Conservation (phyloP, 2,329 filamentous ascomycete genomes). For the Ascocoryne sarcoides region DNA sequence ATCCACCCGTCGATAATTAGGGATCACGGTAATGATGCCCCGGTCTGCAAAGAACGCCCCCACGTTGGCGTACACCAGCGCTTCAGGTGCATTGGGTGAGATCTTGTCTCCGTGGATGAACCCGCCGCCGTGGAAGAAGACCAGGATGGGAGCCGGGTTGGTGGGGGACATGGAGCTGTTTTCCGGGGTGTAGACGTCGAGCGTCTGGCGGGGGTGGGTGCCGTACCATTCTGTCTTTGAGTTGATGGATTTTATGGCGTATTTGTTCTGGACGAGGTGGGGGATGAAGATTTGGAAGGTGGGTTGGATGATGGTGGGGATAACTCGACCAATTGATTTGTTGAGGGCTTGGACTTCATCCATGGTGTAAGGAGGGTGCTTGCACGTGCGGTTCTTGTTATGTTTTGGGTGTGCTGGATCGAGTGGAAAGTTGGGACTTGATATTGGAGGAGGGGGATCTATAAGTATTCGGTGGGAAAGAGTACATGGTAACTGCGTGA, state of each 20-base stretch:
- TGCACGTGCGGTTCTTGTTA: no score
- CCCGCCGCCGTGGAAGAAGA: slow-evolving; percentile 27
- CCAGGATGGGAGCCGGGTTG: slow-evolving; percentile 18
- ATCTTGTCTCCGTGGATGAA: slow-evolving; percentile 22
- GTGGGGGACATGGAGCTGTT: slow-evolving; percentile 6
- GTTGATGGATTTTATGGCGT: slow-evolving; percentile 18
- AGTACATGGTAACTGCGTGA: no score
- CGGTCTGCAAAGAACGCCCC: slow-evolving; percentile 23
- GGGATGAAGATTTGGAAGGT: slow-evolving; percentile 23
- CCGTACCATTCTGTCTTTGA: slow-evolving; percentile 19
- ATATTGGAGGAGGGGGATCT: no score
- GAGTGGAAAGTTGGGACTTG: no score
- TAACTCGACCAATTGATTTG: slow-evolving; percentile 10
- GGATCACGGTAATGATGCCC: slow-evolving; percentile 20
- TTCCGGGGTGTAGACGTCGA: slow-evolving; percentile 20
- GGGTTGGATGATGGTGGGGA: slow-evolving; percentile 14
- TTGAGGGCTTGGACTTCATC: slow-evolving; percentile 17
- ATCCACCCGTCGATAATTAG: slow-evolving; percentile 25
- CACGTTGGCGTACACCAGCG: slow-evolving; percentile 24
- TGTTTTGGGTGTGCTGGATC: no score
- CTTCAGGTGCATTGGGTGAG: slow-evolving; percentile 8
- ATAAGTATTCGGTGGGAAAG: no score
- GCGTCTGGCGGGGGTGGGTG: slow-evolving; percentile 22
- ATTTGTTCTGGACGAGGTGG: slow-evolving; percentile 16
- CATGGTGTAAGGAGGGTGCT: no score